Conservation (phyloP, 345 rosid genomes). For the Cardiospermum halicacabum region DNA sequence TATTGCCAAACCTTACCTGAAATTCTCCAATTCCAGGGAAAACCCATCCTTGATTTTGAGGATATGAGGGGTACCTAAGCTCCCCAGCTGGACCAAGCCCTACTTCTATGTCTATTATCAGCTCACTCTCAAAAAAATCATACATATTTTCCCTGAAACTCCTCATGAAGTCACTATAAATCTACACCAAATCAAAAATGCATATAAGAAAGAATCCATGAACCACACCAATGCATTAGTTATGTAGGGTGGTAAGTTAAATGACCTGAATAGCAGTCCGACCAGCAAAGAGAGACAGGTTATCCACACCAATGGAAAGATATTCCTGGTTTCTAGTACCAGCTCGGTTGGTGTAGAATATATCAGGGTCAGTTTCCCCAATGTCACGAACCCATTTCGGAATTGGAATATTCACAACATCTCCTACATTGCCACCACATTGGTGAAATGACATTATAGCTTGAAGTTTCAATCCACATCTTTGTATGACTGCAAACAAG, state of each 20-base stretch:
- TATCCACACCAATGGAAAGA: conserved; percentile 64
- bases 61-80: conserved; percentile 82
- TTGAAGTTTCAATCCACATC: conserved; percentile 54
- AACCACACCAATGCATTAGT: background rate
- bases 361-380: conserved; percentile 52
- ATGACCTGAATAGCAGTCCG: conserved; percentile 63
- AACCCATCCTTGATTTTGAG: conserved; percentile 66
- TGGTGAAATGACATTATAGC: conserved; percentile 87
- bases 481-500: conserved; percentile 46
- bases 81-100: conserved; percentile 95
- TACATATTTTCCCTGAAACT: conserved; percentile 72
- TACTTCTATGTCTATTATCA: conserved; percentile 70
- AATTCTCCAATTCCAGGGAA: conserved; percentile 89
- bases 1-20: conserved; percentile 35
- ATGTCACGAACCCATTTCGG: conserved; percentile 67
- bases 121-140: conserved; percentile 54
- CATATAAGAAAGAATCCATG: background rate
- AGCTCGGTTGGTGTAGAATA: conserved; percentile 54
- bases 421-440: conserved; percentile 87
- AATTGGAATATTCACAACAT: conserved; percentile 63
- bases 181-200: conserved; percentile 28
- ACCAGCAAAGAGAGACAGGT: conserved; percentile 51
- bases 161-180: conserved; percentile 74
- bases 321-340: conserved; percentile 67
- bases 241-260: too few species aligned